A percentile compares a stretch with the other conserved stretches of the same genome.
Conservation (phyloP, 352 stramenopile species). For the Phytophthora aleatoria region DNA sequence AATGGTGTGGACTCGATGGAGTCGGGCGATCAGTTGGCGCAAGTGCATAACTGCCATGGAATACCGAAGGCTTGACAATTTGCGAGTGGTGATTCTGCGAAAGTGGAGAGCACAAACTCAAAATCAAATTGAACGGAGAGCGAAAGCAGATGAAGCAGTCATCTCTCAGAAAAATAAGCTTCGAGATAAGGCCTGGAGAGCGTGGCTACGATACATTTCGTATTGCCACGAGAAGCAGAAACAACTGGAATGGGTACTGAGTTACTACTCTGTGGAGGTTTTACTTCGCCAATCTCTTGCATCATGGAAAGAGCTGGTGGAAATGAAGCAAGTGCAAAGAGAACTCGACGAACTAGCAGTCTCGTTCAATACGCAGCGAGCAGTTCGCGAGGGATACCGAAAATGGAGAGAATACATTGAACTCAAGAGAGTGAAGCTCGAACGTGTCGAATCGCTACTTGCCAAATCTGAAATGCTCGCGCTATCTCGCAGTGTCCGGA, state of each 20-base stretch:
- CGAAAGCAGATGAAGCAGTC: not conserved
- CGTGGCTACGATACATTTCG: constrained; percentile 28
- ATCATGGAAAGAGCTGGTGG: constrained; percentile 27
- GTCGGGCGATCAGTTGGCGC: constrained; percentile 17
- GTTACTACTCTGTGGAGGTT: constrained; percentile 37
- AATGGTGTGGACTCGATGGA: constrained; percentile 36
- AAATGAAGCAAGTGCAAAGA: not conserved
- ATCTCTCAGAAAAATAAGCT: constrained; percentile 9
- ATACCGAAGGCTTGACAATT: constrained; percentile 6
- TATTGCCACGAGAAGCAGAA: constrained; percentile 32
- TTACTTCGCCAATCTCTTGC: constrained; percentile 28
- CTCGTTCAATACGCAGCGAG: constrained; percentile 18
- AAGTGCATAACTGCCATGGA: constrained; percentile 11
- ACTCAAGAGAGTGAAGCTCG: constrained; percentile 2
- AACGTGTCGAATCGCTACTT: constrained; percentile 1
- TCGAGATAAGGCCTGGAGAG: constrained; percentile 18
- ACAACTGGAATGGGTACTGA: constrained; percentile 28
- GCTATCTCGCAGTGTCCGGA: constrained; percentile 23
- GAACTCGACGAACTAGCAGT: constrained; percentile 13
- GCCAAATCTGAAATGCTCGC: not conserved
- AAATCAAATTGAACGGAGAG: constrained; percentile 11
- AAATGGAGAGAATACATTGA: constrained; percentile 23
- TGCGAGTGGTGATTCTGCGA: not conserved
- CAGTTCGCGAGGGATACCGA: constrained; percentile 7
- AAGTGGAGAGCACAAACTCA: constrained; percentile 15